Evolutionary conservation across 306 rosid species (phyloP).

Genomic region (Adenanthera pavonina): DNA sequence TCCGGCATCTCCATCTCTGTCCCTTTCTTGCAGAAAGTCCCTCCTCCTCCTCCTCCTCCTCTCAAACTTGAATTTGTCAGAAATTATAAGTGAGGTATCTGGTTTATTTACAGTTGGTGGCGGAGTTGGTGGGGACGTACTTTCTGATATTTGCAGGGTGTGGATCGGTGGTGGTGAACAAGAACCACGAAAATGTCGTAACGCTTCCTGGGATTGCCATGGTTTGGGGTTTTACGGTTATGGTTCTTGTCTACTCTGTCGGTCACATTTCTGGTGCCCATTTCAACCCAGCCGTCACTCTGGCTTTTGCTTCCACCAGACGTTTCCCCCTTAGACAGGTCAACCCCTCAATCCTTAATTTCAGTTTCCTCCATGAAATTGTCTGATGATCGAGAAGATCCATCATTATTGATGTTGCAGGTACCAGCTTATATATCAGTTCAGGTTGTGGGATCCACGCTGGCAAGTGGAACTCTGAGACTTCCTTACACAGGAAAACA

Average conservation of each 20-base stretch:
- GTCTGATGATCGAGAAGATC: neutral
- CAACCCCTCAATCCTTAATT: constrained; percentile 18
- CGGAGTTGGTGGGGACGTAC: constrained; percentile 81
- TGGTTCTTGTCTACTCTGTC: constrained; percentile 70
- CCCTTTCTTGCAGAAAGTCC: constrained; percentile 78
- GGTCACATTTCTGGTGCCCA: constrained; percentile 97
- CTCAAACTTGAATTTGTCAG: neutral
- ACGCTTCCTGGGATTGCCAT: constrained; percentile 73
- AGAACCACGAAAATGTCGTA: constrained; percentile 41
- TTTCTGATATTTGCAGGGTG: constrained; percentile 84
- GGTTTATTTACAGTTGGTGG: constrained; percentile 57
- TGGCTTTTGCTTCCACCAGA: constrained; percentile 70
- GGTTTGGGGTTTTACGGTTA: constrained; percentile 74
- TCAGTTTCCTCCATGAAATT: neutral
- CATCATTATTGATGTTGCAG: constrained; percentile 36
- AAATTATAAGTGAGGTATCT: no score
- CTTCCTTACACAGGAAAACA: constrained; percentile 53
- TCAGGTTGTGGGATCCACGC: constrained; percentile 73
- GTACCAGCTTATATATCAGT: constrained; percentile 72
- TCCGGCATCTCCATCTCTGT: constrained; percentile 40
- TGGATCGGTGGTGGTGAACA: constrained; percentile 71
- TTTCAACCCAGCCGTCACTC: constrained; percentile 88
- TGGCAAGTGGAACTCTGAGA: constrained; percentile 78
- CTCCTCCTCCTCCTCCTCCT: neutral
- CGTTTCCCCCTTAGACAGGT: constrained; percentile 80